Percentiles rank a stretch among this genome's conserved stretches.
These are phyloP conservation scores for Populus simonii DNA, from an alignment of 345 rosid genomes.

Conservation along the genomic window DNA sequence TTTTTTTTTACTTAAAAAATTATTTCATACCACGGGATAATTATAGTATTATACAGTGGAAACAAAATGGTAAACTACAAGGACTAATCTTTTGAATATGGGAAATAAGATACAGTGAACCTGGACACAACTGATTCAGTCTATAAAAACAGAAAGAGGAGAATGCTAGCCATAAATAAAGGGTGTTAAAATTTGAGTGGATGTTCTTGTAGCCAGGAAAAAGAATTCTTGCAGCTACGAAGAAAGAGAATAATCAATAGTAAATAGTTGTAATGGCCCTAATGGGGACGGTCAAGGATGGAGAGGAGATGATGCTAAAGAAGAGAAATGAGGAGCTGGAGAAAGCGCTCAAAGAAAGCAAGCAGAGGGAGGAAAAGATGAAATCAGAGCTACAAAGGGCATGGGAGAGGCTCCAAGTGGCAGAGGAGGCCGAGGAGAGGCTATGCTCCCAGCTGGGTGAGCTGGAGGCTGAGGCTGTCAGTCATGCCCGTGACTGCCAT, in stretches of 20 bases:
- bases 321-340: slow-evolving; percentile 63
- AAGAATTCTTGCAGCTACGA: not conserved
- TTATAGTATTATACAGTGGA: too few relatives aligned
- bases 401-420: slow-evolving; percentile 55
- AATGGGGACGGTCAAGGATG: slow-evolving; percentile 10
- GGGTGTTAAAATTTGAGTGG: not conserved
- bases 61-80: not conserved
- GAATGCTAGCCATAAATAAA: not conserved
- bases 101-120: slow-evolving; percentile 53
- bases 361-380: slow-evolving; percentile 51
- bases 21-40: too few relatives aligned
- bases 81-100: not conserved
- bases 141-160: slow-evolving; percentile 12
- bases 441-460: slow-evolving; percentile 82
- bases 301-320: slow-evolving; percentile 31
- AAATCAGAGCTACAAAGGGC: slow-evolving; percentile 47
- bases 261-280: not conserved
- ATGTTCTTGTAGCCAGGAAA: not conserved
- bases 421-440: slow-evolving; percentile 83
- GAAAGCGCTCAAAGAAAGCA: slow-evolving; percentile 41
- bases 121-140: slow-evolving; percentile 39
- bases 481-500: slow-evolving; percentile 63
- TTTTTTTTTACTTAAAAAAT: too few relatives aligned
- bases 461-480: slow-evolving; percentile 76
- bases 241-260: not conserved